Evolutionary conservation across 805 yeast species (phyloP).

Genomic region (Metschnikowia kofuensis): DNA sequence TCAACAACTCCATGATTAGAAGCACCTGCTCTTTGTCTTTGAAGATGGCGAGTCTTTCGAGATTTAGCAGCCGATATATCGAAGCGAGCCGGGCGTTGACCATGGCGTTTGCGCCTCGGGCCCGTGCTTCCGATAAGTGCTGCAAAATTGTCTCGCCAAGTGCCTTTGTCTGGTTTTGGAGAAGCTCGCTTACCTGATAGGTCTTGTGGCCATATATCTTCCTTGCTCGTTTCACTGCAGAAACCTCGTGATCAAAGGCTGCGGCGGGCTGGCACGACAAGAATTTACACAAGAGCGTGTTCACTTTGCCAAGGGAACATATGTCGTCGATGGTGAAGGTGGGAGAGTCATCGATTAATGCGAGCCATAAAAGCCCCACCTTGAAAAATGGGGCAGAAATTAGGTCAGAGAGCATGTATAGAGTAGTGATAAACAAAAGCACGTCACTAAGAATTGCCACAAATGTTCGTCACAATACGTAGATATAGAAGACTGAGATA

Average conservation of each 20-base stretch:
- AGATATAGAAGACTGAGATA: too few relatives aligned
- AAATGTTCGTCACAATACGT: too few relatives aligned
- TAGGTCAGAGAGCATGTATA: slow-evolving; percentile 5
- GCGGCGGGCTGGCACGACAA: background rate
- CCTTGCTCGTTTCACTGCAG: slow-evolving; percentile 5
- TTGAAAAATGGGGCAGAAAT: slow-evolving; percentile 7
- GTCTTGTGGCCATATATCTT: slow-evolving; percentile 7
- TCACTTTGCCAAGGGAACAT: slow-evolving; percentile 6
- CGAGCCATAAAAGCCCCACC: slow-evolving; percentile 7
- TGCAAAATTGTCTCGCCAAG: slow-evolving; percentile 6
- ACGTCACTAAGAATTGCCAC: too few relatives aligned
- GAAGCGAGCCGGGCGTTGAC: slow-evolving; percentile 12
- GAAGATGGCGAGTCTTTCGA: slow-evolving; percentile 14
- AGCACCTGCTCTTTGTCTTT: slow-evolving; percentile 8
- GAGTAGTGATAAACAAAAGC: background rate
- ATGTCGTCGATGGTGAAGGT: slow-evolving; percentile 2
- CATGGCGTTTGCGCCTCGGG: slow-evolving; percentile 13
- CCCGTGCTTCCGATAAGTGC: slow-evolving; percentile 12
- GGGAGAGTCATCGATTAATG: slow-evolving; percentile 3
- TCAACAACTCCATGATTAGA: slow-evolving; percentile 11
- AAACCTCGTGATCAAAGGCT: slow-evolving; percentile 5
- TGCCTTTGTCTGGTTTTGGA: slow-evolving; percentile 2
- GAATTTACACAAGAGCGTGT: slow-evolving; percentile 3
- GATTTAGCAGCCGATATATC: slow-evolving; percentile 11
- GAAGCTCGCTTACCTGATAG: slow-evolving; percentile 9